Evolutionary conservation across 2,329 filamentous ascomycete genomes (phyloP), one percentile per base, ranked within the genome.

Genomic region (Aspergillus costaricaensis): DNA sequence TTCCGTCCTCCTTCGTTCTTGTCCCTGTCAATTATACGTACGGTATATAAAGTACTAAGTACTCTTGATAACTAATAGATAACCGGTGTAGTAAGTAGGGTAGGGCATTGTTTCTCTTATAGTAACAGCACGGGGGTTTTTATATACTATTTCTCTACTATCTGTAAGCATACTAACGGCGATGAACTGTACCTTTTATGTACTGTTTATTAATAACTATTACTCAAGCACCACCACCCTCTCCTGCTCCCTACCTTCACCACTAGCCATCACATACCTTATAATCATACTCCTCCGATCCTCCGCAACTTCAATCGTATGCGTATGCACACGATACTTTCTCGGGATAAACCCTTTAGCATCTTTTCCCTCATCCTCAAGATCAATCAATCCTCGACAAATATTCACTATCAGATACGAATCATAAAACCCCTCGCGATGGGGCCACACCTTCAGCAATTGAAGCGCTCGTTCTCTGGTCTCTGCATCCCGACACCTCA

Each of bases 361-460:
- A 2, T 49, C 44, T 23, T 4, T 9, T 6, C 21, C 44, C 15
- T 49, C 44, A 7, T 67, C 59, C 50, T 70, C 65, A 23, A 60
- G 60, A 2, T 66, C 69, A 15, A 49, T 49, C 23, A 67, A 63
- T 5, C 30, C 41, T 9, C 21, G 19, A 7, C 41, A 44, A 21
- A 44, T 44, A 10, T 14, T 14, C 41, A 6, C 9, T 2, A 44
- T 23, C 12, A 44, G 14, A 21, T 14, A 14, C 6, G 41, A 44
- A 3, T 44, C 41, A 23, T 44, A 44, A 23, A 44, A 21, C 4
- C 53, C 53, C 53, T 55, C 53, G 9, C 39, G 27, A n/a, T 47
- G 53, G 4, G 53, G 53, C 53, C 53, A 55, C 8, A 27, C n/a
- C 25, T 21, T 19, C 23, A 55, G 9, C 15, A 55, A 15, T 15